A percentile compares a stretch with the other conserved stretches of the same genome.
These are phyloP conservation scores for Ophiocytium majus DNA, from an alignment of 352 stramenopile genomes.

Conservation along the genomic window DNA sequence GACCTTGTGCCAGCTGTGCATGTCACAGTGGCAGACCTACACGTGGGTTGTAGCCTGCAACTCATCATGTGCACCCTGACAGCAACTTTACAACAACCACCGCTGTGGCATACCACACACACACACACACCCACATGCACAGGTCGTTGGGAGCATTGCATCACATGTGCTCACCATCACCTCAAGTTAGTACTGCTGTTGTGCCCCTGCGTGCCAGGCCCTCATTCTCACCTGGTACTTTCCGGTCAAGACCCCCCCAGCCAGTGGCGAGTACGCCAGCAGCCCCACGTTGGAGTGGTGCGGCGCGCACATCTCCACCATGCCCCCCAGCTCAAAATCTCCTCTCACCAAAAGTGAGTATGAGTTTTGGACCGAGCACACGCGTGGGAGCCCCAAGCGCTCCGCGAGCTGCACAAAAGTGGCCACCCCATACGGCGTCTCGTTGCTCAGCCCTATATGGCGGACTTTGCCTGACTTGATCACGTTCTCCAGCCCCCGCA, in stretches of 20 bases:
- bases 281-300: conserved; percentile 65
- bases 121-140: too few species aligned
- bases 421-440: conserved; percentile 73
- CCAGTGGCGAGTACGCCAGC: conserved; percentile 72
- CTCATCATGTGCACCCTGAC: too few species aligned
- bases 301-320: conserved; percentile 66
- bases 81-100: too few species aligned
- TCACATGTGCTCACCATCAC: too few species aligned
- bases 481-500: conserved; percentile 66
- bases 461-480: conserved; percentile 68
- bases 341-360: conserved; percentile 69
- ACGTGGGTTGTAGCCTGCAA: too few species aligned
- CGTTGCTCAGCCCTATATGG: conserved; percentile 65
- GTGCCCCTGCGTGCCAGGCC: conserved; percentile 7
- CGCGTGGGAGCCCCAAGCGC: conserved; percentile 45
- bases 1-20: too few species aligned
- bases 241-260: conserved; percentile 68
- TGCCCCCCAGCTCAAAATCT: conserved; percentile 69
- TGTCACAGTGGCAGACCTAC: too few species aligned
- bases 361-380: conserved; percentile 61
- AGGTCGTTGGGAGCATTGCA: too few species aligned
- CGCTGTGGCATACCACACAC: too few species aligned
- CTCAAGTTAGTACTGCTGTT: conserved; percentile 22
- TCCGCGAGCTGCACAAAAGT: conserved; percentile 63
- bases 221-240: too few species aligned